Conservation (phyloP, 2,329 filamentous ascomycete species). For the Lachnum nothofagi region DNA sequence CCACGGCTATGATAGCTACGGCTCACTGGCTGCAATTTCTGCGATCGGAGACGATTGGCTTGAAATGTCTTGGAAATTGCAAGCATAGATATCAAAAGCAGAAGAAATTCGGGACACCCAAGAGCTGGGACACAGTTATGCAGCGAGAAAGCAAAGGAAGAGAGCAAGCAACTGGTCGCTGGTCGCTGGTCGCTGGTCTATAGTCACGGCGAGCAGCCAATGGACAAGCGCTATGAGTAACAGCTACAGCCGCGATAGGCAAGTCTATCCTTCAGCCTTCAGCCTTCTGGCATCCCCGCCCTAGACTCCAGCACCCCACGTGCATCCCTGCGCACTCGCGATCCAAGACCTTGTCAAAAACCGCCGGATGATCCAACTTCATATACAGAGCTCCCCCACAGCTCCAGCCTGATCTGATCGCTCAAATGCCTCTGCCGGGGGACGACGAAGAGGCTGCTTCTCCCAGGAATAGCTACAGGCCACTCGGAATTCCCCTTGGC, state of each 20-base stretch:
- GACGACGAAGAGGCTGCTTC: constrained; percentile 20
- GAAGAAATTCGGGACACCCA: background rate
- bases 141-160: background rate
- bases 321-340: too few species aligned
- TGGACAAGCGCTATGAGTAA: constrained; percentile 6
- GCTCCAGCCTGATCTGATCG: background rate
- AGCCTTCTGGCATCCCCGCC: background rate
- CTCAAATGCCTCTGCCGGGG: constrained; percentile 11
- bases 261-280: constrained; percentile 2
- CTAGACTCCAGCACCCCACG: too few species aligned
- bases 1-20: background rate
- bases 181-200: background rate
- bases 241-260: constrained; percentile 7
- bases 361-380: too few species aligned
- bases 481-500: constrained; percentile 45
- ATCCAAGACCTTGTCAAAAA: too few species aligned
- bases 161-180: background rate
- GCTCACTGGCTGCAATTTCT: background rate
- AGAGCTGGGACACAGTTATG: background rate
- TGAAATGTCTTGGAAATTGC: background rate
- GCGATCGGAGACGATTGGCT: background rate
- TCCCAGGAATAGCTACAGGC: constrained; percentile 38
- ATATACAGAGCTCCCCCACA: background rate
- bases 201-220: constrained; percentile 2
- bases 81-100: too few species aligned